Evolutionary conservation across 106 monocot species (phyloP).

Genomic region (Hemerocallis citrina): DNA sequence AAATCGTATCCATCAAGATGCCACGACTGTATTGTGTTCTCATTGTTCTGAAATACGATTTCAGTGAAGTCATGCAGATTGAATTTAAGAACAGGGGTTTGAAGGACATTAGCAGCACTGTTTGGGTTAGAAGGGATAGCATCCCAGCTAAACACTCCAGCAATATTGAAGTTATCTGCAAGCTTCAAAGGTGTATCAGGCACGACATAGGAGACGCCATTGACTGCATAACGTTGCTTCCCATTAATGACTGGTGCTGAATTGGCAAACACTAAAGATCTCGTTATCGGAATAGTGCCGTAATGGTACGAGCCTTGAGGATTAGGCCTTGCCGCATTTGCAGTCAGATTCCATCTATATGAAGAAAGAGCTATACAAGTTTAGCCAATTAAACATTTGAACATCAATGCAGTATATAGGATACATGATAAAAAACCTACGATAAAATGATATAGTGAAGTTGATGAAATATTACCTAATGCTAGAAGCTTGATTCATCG

Average conservation of each 20-base stretch:
- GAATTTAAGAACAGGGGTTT: conserved; percentile 53
- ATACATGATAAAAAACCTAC: no score
- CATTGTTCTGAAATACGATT: conserved; percentile 67
- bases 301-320: conserved; percentile 30
- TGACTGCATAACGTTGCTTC: conserved; percentile 22
- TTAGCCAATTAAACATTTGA: no score
- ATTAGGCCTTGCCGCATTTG: conserved; percentile 30
- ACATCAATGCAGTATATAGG: no score
- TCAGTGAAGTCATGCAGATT: conserved; percentile 73
- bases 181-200: conserved; percentile 35
- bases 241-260: conserved; percentile 15
- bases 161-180: conserved; percentile 70
- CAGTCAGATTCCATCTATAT: conserved; percentile 23
- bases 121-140: conserved; percentile 18
- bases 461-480: conserved; percentile 50
- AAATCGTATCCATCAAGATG: conserved; percentile 76
- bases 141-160: conserved; percentile 53
- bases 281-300: conserved; percentile 12
- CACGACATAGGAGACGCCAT: conserved; percentile 16
- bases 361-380: not conserved
- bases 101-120: conserved; percentile 10
- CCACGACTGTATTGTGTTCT: conserved; percentile 57
- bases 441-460: no score
- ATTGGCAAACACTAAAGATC: conserved; percentile 11
- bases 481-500: conserved; percentile 64